Conservation (phyloP, 495 filamentous ascomycete genomes). For the Penicillium antarcticum region DNA sequence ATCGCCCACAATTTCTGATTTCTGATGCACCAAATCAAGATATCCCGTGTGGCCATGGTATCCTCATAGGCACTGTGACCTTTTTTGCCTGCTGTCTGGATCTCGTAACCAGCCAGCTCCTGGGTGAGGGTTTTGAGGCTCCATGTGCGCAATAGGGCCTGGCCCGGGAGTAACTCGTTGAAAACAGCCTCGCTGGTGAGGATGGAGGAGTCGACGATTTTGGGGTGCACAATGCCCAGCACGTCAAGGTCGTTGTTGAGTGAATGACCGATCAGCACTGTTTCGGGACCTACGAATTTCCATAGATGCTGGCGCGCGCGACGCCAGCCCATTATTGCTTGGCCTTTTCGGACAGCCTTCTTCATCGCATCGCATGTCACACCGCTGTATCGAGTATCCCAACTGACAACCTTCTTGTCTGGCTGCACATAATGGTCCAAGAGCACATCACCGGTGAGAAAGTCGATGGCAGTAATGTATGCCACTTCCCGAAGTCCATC, state of each 20-base stretch:
- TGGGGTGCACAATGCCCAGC: constrained; percentile 39
- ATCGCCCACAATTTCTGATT: no score
- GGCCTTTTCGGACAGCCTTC: constrained; percentile 23
- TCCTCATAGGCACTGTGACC: constrained; percentile 43
- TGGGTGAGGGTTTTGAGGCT: constrained; percentile 30
- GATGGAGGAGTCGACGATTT: constrained; percentile 38
- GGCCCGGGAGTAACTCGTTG: background rate
- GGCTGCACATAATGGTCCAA: constrained; percentile 41
- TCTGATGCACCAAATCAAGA: constrained; percentile 34
- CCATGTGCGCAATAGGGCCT: constrained; percentile 13
- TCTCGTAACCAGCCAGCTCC: constrained; percentile 25
- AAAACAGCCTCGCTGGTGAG: constrained; percentile 25
- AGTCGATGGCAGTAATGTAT: constrained; percentile 40
- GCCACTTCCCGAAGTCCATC: constrained; percentile 13
- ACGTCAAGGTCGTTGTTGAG: constrained; percentile 41
- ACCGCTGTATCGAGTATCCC: constrained; percentile 36
- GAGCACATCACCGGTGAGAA: constrained; percentile 44
- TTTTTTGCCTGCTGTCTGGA: constrained; percentile 24
- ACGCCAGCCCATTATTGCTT: constrained; percentile 37
- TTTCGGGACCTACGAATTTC: constrained; percentile 35
- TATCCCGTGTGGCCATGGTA: constrained; percentile 34
- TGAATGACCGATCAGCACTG: constrained; percentile 45
- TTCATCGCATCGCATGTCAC: constrained; percentile 28
- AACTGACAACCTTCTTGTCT: constrained; percentile 25
- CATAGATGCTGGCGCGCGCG: constrained; percentile 37